A percentile compares a stretch with the other conserved stretches of the same genome.
phyloP scores from a whole-genome alignment of 2,329 filamentous ascomycete species.

The Plenodomus lindquistii region DNA sequence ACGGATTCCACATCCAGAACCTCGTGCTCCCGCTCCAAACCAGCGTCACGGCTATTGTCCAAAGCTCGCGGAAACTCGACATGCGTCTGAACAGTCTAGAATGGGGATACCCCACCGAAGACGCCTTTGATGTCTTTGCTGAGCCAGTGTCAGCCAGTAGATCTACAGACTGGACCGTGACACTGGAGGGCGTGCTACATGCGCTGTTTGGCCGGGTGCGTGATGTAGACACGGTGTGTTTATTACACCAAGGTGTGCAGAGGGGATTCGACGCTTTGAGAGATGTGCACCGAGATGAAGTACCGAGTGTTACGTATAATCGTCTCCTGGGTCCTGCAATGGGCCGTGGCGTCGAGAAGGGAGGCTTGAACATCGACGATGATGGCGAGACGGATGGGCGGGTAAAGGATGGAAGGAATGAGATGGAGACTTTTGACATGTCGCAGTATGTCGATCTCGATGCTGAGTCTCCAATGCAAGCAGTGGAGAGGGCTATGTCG shows the following conservation, averaged over 20 bases:
- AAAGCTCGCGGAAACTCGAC: conserved; percentile 20
- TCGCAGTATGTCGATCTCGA: conserved; percentile 3
- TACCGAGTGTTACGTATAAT: background rate
- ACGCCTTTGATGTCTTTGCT: conserved; percentile 16
- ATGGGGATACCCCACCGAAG: conserved; percentile 17
- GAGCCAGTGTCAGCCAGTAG: conserved; percentile 1
- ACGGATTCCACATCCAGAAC: conserved; percentile 29
- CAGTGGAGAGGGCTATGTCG: background rate
- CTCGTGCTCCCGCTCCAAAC: conserved; percentile 9
- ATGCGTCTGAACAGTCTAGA: conserved; percentile 22
- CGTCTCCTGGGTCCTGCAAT: background rate
- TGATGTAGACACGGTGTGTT: conserved; percentile 8
- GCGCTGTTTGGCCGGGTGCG: conserved; percentile 7
- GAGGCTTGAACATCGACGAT: background rate
- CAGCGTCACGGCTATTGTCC: conserved; percentile 4
- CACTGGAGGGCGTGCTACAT: conserved; percentile 17
- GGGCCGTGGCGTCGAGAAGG: too few relatives aligned
- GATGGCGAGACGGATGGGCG: background rate
- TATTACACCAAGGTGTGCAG: conserved; percentile 20
- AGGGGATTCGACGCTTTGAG: conserved; percentile 5
- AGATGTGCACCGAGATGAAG: background rate
- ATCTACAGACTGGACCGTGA: conserved; percentile 19
- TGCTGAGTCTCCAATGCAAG: background rate
- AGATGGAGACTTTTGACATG: conserved; percentile 3
- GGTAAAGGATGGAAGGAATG: background rate